Conservation (phyloP, 768 basidiomycete species). For the Cyclocybe aegerita region DNA sequence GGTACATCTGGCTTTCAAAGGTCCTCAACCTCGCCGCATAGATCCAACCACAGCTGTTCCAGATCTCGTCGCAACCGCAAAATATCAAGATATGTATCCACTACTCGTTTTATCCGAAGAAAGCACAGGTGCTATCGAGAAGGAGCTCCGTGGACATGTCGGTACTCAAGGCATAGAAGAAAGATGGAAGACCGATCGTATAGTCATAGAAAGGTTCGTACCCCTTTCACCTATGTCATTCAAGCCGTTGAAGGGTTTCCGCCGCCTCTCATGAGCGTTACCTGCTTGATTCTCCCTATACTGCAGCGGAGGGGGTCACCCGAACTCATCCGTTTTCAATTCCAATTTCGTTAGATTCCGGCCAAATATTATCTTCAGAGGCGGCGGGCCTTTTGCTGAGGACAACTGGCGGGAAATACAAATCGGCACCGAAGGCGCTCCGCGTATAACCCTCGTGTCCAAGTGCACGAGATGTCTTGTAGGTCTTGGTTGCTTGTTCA, state of each 20-base stretch:
- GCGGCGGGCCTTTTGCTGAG: slow-evolving; percentile 70
- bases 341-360: slow-evolving; percentile 53
- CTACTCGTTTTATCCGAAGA: slow-evolving; percentile 68
- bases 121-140: slow-evolving; percentile 53
- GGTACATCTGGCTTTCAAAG: slow-evolving; percentile 69
- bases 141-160: slow-evolving; percentile 43
- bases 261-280: neutral
- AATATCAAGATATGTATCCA: slow-evolving; percentile 75
- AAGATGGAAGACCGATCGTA: slow-evolving; percentile 48
- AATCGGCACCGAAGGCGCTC: slow-evolving; percentile 43
- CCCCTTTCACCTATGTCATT: neutral
- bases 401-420: slow-evolving; percentile 65
- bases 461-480: slow-evolving; percentile 76
- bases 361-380: slow-evolving; percentile 72
- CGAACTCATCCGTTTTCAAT: neutral
- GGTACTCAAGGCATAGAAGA: slow-evolving; percentile 49
- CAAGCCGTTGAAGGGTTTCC: slow-evolving; percentile 1
- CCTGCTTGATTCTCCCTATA: neutral
- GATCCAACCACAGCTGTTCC: slow-evolving; percentile 56
- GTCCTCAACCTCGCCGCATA: slow-evolving; percentile 50
- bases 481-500: slow-evolving; percentile 21
- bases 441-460: slow-evolving; percentile 57
- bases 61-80: slow-evolving; percentile 50
- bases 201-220: slow-evolving; percentile 60
- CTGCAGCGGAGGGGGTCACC: neutral